Percentiles rank a stretch among this genome's conserved stretches.
phyloP scores from a whole-genome alignment of 805 yeast genomes.

The Wickerhamomyces chaumierensis region DNA sequence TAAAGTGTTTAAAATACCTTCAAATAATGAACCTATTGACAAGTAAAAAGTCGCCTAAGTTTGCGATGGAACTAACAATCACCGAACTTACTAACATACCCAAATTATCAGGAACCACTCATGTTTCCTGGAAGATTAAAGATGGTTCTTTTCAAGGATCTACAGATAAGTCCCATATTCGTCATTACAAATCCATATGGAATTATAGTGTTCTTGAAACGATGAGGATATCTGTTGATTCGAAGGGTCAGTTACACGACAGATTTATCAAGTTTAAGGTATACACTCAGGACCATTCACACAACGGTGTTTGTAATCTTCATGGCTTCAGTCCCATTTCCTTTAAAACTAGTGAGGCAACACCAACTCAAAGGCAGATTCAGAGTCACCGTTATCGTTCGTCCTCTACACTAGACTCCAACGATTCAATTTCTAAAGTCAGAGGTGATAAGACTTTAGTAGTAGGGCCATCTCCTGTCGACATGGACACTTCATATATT shows the following conservation, averaged over 20 bases:
- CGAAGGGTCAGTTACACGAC: constrained; percentile 20
- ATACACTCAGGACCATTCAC: constrained; percentile 21
- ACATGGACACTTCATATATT: constrained; percentile 29
- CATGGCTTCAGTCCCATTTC: constrained; percentile 2
- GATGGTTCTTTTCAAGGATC: constrained; percentile 37
- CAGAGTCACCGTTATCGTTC: too few species aligned
- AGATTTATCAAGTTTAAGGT: constrained; percentile 28
- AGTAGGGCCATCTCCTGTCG: too few species aligned
- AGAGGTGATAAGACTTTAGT: too few species aligned
- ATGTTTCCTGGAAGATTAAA: constrained; percentile 48
- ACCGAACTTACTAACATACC: constrained; percentile 79
- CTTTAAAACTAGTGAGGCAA: too few species aligned
- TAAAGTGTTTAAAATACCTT: too few species aligned
- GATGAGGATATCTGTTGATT: constrained; percentile 29
- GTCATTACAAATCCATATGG: constrained; percentile 43
- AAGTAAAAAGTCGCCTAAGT: constrained; percentile 41
- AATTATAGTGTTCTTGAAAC: constrained; percentile 24
- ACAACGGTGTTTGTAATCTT: background rate
- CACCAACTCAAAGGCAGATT: too few species aligned
- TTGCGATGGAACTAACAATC: constrained; percentile 45
- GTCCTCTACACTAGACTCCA: too few species aligned
- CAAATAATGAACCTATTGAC: background rate
- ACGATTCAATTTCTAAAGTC: too few species aligned
- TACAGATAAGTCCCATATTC: constrained; percentile 33
- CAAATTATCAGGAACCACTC: constrained; percentile 58